Conservation (phyloP, 1,284 basidiomycete genomes). For the Cutaneotrichosporon mucoides region DNA sequence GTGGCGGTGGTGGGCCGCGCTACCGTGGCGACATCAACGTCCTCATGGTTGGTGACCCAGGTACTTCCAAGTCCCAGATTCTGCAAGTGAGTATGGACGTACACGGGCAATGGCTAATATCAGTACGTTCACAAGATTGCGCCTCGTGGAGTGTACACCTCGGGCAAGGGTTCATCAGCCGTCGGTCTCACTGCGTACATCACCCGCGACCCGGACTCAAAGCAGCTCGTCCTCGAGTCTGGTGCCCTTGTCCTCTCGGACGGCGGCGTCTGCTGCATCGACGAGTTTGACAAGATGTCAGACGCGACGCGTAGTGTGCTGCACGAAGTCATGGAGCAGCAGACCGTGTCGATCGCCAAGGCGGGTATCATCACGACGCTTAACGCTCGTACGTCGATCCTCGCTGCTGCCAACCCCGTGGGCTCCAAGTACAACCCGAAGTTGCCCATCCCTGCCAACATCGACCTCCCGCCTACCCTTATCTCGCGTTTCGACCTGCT, state of each 20-base stretch:
- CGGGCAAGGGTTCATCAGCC: conserved; percentile 95
- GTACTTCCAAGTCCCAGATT: conserved; percentile 96
- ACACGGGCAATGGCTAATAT: background rate
- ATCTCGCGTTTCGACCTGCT: conserved; percentile 97
- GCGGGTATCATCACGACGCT: conserved; percentile 98
- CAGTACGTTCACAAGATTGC: conserved; percentile 99
- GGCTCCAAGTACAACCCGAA: conserved; percentile 92
- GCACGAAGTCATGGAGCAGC: conserved; percentile 99
- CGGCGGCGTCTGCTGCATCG: conserved; percentile 97
- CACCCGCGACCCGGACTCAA: conserved; percentile 94
- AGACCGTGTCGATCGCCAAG: conserved; percentile 99
- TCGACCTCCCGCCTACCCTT: conserved; percentile 92
- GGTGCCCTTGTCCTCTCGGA: conserved; percentile 95
- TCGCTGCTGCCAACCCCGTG: conserved; percentile 95
- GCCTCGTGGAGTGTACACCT: conserved; percentile 92
- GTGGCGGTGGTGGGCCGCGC: conserved; percentile 89
- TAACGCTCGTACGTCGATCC: conserved; percentile 93
- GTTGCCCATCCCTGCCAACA: conserved; percentile 75
- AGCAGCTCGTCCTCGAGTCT: conserved; percentile 91
- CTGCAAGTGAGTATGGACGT: conserved; percentile 59
- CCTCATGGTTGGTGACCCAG: conserved; percentile 93
- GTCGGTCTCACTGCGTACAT: conserved; percentile 98
- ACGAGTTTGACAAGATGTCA: conserved; percentile 99
- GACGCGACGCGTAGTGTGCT: conserved; percentile 93
- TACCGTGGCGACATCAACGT: conserved; percentile 99